phyloP scores from a whole-genome alignment of 257 asterid genomes.

The Gynochthodes officinalis region DNA sequence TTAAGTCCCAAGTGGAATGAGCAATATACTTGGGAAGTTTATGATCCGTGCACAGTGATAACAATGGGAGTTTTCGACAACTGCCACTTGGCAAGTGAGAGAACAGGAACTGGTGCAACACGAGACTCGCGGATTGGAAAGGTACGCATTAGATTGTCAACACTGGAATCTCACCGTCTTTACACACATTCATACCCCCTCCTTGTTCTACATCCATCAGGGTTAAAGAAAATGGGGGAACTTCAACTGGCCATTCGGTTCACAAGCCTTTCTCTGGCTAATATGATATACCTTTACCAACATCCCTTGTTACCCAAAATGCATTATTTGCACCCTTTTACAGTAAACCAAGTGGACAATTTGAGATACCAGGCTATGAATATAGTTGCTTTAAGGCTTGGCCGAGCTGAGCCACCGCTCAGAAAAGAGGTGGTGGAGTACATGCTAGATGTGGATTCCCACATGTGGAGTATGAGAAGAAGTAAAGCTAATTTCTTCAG shows the following conservation, averaged over 20 bases:
- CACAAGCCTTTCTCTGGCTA: slow-evolving; percentile 54
- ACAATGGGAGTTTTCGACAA: slow-evolving; percentile 75
- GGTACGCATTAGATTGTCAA: slow-evolving; percentile 64
- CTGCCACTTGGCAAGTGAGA: slow-evolving; percentile 44
- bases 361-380: slow-evolving; percentile 70
- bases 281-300: slow-evolving; percentile 48
- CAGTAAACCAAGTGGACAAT: slow-evolving; percentile 59
- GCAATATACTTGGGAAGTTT: slow-evolving; percentile 81
- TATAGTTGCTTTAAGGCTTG: slow-evolving; percentile 59
- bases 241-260: slow-evolving; percentile 60
- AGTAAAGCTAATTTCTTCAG: slow-evolving; percentile 76
- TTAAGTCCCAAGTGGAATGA: slow-evolving; percentile 70
- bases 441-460: slow-evolving; percentile 72
- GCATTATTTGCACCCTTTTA: slow-evolving; percentile 71
- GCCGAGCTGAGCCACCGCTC: slow-evolving; percentile 73
- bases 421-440: slow-evolving; percentile 71
- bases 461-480: slow-evolving; percentile 83
- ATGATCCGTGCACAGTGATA: slow-evolving; percentile 74
- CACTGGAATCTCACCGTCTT: slow-evolving; percentile 50
- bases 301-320: slow-evolving; percentile 69
- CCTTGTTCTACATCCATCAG: slow-evolving; percentile 62
- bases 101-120: slow-evolving; percentile 22
- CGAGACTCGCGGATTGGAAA: slow-evolving; percentile 60
- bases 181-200: slow-evolving; percentile 69
- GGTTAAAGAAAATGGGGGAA: slow-evolving; percentile 75